Percentiles rank a stretch among this genome's conserved stretches.
Evolutionary conservation across 345 rosid genomes (phyloP).

Genomic region (Lumnitzera littorea): DNA sequence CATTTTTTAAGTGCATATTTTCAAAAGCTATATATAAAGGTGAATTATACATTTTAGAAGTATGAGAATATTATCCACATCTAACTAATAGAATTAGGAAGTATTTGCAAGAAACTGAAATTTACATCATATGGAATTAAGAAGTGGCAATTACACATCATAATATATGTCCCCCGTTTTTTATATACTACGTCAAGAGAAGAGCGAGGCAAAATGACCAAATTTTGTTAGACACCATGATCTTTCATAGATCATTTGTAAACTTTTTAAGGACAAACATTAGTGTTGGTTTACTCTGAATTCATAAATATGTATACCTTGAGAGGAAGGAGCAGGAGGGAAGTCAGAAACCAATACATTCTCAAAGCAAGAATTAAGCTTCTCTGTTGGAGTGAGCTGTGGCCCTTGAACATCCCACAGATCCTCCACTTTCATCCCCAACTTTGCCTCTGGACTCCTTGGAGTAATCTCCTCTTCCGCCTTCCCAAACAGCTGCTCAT

Average conservation of each 20-base stretch:
- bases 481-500: not conserved
- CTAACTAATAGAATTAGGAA: no score
- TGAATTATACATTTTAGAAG: no score
- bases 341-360: constrained; percentile 82
- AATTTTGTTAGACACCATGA: no score
- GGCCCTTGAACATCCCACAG: constrained; percentile 81
- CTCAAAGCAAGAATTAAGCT: constrained; percentile 94
- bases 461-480: constrained; percentile 39
- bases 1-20: no score
- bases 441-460: constrained; percentile 81
- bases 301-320: constrained; percentile 29
- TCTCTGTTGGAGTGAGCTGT: constrained; percentile 73
- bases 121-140: no score
- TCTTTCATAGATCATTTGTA: not conserved
- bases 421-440: constrained; percentile 93
- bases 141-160: no score
- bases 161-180: no score
- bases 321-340: constrained; percentile 61
- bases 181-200: no score
- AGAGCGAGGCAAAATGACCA: no score
- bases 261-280: not conserved
- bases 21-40: no score
- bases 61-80: no score
- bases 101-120: no score
- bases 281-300: not conserved